Base-by-base conservation (phyloP, 2,329 filamentous ascomycete species). In the Penicillium sclerotiorum region DNA sequence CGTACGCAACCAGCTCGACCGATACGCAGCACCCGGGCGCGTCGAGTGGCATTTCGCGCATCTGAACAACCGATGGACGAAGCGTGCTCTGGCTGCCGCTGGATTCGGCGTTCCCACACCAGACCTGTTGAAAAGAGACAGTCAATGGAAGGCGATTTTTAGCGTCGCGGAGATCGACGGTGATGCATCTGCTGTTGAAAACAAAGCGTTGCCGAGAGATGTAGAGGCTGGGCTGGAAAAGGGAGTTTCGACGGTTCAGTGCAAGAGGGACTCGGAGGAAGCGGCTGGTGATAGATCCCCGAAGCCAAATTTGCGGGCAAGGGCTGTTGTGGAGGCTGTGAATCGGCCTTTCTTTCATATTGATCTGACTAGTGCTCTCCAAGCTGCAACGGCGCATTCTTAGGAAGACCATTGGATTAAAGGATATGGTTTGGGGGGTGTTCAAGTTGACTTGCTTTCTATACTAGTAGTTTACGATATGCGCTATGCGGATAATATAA, bases 41-140 rank as follows among this genome's bases (percentile, higher is more conserved):
- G 92, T 97, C 4, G 90, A 96, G 68, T 97, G 93, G 92, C 94
- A 97, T 71, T 87, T 97, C 56, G 90, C 92, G n/a, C 88, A 86
- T 72, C 88, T 97, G 75, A 91, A 87, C 74, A 96, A 94, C 77
- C 83, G 89, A 49, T 96, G 93, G 93, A 93, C 91, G 18, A 96
- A 96, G 76, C 88, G 91, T 27, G 92, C 90, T 4, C 84, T 97
- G 35, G 87, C 87, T 3, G 84, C 89, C 2, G 93, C 88, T 20
- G 93, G 93, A 9, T 97, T 97, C 64, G 93, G 93, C 1, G 91
- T 88, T 67, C 91, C 90, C 2, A 83, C 84, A 1, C 74, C 79
- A 0, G 62, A 74, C 11, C 77, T 76, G 11, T 78, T 76, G 50
- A 78, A 75, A 1, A 70, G 77, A 5, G 81, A 82, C 60, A 79